Evolutionary conservation across 192 early-diverging fungal species (phyloP).

Genomic region (Coemansia guatemalensis): DNA sequence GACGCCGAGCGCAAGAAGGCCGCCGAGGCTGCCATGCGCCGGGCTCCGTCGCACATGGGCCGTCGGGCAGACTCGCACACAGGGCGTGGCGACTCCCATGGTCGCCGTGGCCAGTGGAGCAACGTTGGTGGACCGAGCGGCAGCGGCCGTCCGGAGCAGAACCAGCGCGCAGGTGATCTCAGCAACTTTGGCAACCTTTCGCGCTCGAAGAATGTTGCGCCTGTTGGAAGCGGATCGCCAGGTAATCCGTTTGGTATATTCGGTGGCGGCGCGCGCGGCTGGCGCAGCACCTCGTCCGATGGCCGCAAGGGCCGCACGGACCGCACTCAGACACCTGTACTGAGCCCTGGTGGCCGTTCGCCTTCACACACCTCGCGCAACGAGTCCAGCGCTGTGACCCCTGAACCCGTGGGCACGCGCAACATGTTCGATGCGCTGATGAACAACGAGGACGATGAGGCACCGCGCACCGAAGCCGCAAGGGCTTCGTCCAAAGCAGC

Average conservation of each 20-base stretch:
- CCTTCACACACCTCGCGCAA: constrained; percentile 45
- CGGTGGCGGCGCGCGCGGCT: constrained; percentile 54
- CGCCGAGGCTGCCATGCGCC: constrained; percentile 67
- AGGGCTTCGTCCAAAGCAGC: constrained; percentile 30
- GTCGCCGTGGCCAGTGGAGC: constrained; percentile 55
- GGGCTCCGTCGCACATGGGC: constrained; percentile 60
- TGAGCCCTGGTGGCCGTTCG: constrained; percentile 46
- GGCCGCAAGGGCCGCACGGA: constrained; percentile 44
- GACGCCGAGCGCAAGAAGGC: constrained; percentile 71
- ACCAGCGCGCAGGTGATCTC: constrained; percentile 67
- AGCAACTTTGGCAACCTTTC: constrained; percentile 73
- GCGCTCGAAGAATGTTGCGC: constrained; percentile 50
- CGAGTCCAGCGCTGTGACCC: constrained; percentile 51
- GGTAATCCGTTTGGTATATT: constrained; percentile 41
- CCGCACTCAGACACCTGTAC: constrained; percentile 15
- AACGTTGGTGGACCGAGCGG: constrained; percentile 73
- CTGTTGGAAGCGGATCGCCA: constrained; percentile 3
- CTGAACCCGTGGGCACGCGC: constrained; percentile 49
- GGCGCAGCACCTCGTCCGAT: constrained; percentile 43
- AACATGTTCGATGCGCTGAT: constrained; percentile 51
- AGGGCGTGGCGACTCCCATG: constrained; percentile 63
- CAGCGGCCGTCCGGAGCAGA: constrained; percentile 55
- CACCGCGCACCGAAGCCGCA: constrained; percentile 36
- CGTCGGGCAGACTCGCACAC: constrained; percentile 60
- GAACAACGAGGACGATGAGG: constrained; percentile 48